These are phyloP conservation scores for Moesziomyces antarcticus DNA, from an alignment of 1,284 basidiomycete species.

Conservation along the genomic window DNA sequence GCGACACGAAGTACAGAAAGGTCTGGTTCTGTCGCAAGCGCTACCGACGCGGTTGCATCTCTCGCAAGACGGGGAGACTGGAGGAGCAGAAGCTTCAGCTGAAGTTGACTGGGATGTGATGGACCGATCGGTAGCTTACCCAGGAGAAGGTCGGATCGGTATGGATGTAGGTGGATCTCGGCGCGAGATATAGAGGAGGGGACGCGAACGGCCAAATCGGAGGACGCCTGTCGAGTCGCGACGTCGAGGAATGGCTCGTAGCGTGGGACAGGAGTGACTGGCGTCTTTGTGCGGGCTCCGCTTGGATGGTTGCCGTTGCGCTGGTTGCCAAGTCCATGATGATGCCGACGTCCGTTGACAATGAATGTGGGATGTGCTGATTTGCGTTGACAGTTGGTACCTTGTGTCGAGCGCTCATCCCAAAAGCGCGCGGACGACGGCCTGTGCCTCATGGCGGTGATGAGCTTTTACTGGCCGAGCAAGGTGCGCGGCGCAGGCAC, in stretches of 20 bases:
- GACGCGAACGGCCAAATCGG: neutral
- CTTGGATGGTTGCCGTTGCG: neutral
- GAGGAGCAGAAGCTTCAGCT: neutral
- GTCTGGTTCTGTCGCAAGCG: conserved; percentile 7
- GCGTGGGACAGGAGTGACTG: neutral
- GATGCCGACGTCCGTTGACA: too few species aligned
- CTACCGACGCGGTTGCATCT: neutral
- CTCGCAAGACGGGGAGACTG: conserved; percentile 10
- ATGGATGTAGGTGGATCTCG: conserved; percentile 2
- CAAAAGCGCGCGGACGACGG: too few species aligned
- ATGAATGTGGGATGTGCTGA: too few species aligned
- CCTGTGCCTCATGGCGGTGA: too few species aligned
- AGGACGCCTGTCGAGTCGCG: conserved; percentile 5
- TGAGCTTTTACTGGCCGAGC: too few species aligned
- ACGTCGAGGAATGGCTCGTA: conserved; percentile 7
- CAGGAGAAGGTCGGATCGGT: conserved; percentile 7
- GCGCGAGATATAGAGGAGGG: neutral
- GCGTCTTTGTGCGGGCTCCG: neutral
- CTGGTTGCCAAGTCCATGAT: too few species aligned
- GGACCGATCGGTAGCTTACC: conserved; percentile 1
- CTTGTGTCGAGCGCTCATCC: too few species aligned
- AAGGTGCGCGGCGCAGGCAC: too few species aligned
- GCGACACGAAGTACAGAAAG: neutral
- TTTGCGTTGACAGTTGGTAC: too few species aligned
- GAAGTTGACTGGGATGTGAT: neutral